Conservation (phyloP, 2,329 filamentous ascomycete genomes). For the Colletotrichum sidae region DNA sequence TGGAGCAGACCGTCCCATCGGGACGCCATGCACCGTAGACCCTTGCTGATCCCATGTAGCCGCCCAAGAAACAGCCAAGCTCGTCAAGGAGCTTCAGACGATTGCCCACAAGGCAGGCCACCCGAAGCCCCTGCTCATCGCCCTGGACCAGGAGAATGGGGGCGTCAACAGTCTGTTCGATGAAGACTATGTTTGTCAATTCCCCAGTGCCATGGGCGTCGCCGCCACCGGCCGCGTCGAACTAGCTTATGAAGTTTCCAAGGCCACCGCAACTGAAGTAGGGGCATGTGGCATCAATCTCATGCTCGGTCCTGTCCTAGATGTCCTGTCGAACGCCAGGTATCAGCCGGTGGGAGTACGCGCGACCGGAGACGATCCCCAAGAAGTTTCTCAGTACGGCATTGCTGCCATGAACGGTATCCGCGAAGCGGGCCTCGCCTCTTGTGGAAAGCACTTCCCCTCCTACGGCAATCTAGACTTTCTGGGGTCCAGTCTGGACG, state of each 20-base stretch:
- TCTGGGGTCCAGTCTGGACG: constrained; percentile 88
- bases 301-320: constrained; percentile 92
- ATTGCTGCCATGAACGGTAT: constrained; percentile 93
- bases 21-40: constrained; percentile 4
- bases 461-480: constrained; percentile 97
- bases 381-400: constrained; percentile 93
- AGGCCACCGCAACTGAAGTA: constrained; percentile 92
- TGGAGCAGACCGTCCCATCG: too few species aligned
- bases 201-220: constrained; percentile 95
- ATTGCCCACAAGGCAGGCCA: constrained; percentile 93
- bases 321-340: constrained; percentile 92
- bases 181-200: constrained; percentile 95
- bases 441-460: constrained; percentile 95
- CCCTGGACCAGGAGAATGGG: constrained; percentile 96
- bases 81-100: constrained; percentile 92
- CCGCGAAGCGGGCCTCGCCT: constrained; percentile 88
- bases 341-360: constrained; percentile 92
- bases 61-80: constrained; percentile 86
- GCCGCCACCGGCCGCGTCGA: constrained; percentile 90
- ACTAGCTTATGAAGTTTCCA: constrained; percentile 88
- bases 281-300: constrained; percentile 95
- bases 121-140: constrained; percentile 88
- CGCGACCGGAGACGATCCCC: constrained; percentile 91
- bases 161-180: constrained; percentile 97
- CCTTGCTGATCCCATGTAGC: constrained; percentile 63